Conservation (phyloP, 306 rosid genomes). For the Morella rubra region DNA sequence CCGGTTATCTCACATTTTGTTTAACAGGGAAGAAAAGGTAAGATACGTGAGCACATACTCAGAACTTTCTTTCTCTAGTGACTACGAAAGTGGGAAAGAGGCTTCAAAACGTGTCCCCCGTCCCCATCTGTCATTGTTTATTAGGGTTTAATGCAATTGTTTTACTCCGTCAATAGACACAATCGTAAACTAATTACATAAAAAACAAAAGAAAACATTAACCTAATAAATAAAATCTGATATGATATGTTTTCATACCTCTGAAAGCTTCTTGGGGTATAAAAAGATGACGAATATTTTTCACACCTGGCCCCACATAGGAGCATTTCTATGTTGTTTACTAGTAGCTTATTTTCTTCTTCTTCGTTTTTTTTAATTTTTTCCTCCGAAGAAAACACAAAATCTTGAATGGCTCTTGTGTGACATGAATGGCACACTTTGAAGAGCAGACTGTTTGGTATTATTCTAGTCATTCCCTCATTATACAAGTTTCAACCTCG, state of each 20-base stretch:
- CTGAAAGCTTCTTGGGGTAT: conserved; percentile 21
- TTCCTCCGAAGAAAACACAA: conserved; percentile 24
- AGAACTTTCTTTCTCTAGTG: conserved; percentile 18
- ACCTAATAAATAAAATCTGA: conserved; percentile 11
- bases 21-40: neutral
- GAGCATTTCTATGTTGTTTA: conserved; percentile 25
- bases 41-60: conserved; percentile 3
- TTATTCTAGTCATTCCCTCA: conserved; percentile 25
- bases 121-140: conserved; percentile 13
- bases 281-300: conserved; percentile 13
- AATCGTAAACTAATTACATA: conserved; percentile 4
- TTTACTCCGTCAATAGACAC: conserved; percentile 29
- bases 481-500: conserved; percentile 22
- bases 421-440: conserved; percentile 40
- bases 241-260: conserved; percentile 12
- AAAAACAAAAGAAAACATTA: conserved; percentile 1
- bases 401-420: conserved; percentile 29
- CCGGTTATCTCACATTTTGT: conserved; percentile 22
- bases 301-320: conserved; percentile 9
- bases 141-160: conserved; percentile 19
- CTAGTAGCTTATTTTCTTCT: neutral
- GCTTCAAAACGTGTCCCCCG: conserved; percentile 15
- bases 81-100: conserved; percentile 35
- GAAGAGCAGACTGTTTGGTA: conserved; percentile 4
- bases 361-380: conserved; percentile 13